These are phyloP conservation scores for Podaxis pistillaris DNA, from an alignment of 768 basidiomycete species.

Conservation along the genomic window DNA sequence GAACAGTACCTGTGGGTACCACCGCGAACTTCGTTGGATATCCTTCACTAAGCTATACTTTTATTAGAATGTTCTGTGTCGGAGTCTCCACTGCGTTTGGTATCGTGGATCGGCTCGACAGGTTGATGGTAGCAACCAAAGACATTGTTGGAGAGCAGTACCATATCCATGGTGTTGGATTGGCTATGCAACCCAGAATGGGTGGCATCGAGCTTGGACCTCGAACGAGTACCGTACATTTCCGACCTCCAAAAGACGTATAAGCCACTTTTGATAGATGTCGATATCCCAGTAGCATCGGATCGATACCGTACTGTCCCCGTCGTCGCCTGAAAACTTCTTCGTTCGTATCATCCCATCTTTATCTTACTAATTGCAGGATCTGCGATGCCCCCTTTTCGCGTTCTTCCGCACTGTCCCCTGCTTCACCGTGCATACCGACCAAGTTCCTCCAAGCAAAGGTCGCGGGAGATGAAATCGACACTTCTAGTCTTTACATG, in stretches of 20 bases:
- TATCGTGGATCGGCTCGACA: conserved; percentile 72
- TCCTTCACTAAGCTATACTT: not conserved
- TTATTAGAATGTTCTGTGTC: conserved; percentile 63
- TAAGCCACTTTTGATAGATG: not conserved
- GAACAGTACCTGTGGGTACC: conserved; percentile 73
- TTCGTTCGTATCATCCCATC: no score
- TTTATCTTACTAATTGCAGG: no score
- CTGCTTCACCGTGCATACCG: no score
- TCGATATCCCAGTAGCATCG: not conserved
- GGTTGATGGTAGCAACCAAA: conserved; percentile 78
- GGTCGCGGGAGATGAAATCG: no score
- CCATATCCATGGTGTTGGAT: conserved; percentile 71
- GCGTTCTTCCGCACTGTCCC: not conserved
- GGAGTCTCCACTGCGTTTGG: conserved; percentile 69
- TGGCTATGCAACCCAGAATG: not conserved
- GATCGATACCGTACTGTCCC: not conserved
- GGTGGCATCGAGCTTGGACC: not conserved
- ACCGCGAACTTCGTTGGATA: not conserved
- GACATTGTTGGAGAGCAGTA: conserved; percentile 87
- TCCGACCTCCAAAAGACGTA: conserved; percentile 3
- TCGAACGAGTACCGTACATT: not conserved
- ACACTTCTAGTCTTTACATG: no score
- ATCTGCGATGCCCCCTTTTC: not conserved
- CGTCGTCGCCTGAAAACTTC: not conserved
- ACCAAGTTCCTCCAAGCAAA: no score